phyloP scores from a whole-genome alignment of 495 filamentous ascomycete species.

The Hyphodiscus hymeniophilus region DNA sequence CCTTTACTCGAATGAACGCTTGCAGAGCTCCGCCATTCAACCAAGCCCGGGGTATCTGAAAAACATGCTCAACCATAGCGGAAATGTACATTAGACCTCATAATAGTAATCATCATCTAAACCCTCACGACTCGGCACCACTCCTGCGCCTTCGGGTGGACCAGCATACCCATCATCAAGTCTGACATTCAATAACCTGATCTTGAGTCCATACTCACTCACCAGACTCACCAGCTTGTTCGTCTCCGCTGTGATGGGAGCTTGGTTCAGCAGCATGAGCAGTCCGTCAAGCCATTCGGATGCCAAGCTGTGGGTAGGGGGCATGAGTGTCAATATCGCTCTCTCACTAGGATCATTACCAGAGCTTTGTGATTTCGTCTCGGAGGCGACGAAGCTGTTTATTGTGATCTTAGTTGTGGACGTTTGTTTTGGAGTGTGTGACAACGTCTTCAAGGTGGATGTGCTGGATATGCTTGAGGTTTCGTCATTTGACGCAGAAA shows the following conservation, averaged over 20 bases:
- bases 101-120: constrained; percentile 65
- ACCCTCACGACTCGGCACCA: constrained; percentile 51
- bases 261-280: constrained; percentile 89
- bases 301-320: constrained; percentile 70
- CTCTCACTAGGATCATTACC: constrained; percentile 26
- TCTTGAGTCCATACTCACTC: constrained; percentile 84
- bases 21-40: too few species aligned
- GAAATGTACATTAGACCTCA: constrained; percentile 22
- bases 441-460: constrained; percentile 43
- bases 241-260: constrained; percentile 94
- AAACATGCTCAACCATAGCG: not conserved
- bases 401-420: constrained; percentile 86
- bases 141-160: constrained; percentile 26
- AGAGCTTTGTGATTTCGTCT: constrained; percentile 14
- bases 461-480: constrained; percentile 28
- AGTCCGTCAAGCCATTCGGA: constrained; percentile 97
- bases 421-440: constrained; percentile 26
- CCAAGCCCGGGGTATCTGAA: not conserved
- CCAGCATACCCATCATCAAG: constrained; percentile 40
- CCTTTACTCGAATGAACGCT: too few species aligned
- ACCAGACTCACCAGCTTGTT: constrained; percentile 80
- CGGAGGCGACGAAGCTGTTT: constrained; percentile 53
- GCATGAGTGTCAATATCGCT: constrained; percentile 72
- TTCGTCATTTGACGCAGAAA: constrained; percentile 46
- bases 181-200: constrained; percentile 83